A percentile compares a stretch with the other conserved stretches of the same genome.
phyloP scores from a whole-genome alignment of 2,329 filamentous ascomycete genomes.

The Verticillium zaregamsianum region DNA sequence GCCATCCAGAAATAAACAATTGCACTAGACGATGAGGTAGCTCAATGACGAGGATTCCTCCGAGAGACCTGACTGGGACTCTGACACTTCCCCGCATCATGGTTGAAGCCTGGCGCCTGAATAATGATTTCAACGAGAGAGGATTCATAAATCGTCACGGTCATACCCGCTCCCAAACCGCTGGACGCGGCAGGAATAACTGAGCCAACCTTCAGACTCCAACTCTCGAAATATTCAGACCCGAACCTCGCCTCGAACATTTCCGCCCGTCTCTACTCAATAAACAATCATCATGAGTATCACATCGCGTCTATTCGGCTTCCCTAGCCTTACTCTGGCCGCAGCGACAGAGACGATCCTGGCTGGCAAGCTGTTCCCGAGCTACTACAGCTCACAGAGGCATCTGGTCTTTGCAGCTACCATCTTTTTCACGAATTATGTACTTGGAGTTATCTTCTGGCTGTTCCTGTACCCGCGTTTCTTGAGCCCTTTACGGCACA shows the following conservation, averaged over 20 bases:
- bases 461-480: constrained; percentile 13
- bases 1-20: not conserved
- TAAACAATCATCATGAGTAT: constrained; percentile 4
- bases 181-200: not conserved
- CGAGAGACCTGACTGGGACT: not conserved
- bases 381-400: constrained; percentile 12
- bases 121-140: too few relatives aligned
- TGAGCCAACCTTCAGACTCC: not conserved
- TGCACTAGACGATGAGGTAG: not conserved
- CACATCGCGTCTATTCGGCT: constrained; percentile 14
- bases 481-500: constrained; percentile 16
- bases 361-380: constrained; percentile 20
- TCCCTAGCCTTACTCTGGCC: constrained; percentile 19
- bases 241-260: not conserved
- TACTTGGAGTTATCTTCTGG: constrained; percentile 11
- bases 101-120: not conserved
- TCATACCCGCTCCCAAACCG: not conserved
- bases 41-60: not conserved
- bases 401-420: constrained; percentile 9
- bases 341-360: constrained; percentile 20
- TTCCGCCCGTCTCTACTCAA: not conserved
- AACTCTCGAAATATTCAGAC: not conserved
- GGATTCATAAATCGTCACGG: not conserved
- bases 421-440: constrained; percentile 16
- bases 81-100: not conserved